Percentiles rank a stretch among this genome's conserved stretches.
Conservation (phyloP, 768 basidiomycete species). For the Leccinum ochraceum region DNA sequence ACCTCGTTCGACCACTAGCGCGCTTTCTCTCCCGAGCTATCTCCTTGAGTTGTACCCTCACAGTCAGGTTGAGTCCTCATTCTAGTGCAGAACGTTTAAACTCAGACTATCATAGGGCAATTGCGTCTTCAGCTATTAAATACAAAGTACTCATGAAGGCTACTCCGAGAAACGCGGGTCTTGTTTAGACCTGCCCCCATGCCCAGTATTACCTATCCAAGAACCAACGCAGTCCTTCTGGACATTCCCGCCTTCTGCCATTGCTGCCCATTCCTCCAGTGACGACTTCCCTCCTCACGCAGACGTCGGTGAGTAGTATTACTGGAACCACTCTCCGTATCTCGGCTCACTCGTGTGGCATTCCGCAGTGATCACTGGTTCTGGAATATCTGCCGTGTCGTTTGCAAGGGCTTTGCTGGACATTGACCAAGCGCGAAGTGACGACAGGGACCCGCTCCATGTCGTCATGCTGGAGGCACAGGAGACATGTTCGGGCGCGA, state of each 20-base stretch:
- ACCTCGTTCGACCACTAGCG: neutral
- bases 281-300: constrained; percentile 43
- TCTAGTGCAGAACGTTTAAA: constrained; percentile 5
- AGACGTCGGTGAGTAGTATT: constrained; percentile 47
- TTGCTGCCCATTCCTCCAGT: constrained; percentile 34
- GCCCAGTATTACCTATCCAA: constrained; percentile 50
- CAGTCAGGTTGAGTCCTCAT: neutral
- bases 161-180: constrained; percentile 6
- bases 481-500: constrained; percentile 55
- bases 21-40: neutral
- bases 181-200: neutral
- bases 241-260: constrained; percentile 53
- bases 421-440: constrained; percentile 24
- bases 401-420: constrained; percentile 42
- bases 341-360: neutral
- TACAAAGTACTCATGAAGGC: constrained; percentile 1
- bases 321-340: neutral
- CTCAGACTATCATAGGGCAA: constrained; percentile 36
- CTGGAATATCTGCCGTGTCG: constrained; percentile 51
- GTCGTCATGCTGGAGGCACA: constrained; percentile 65
- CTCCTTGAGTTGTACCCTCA: constrained; percentile 1
- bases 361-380: constrained; percentile 48
- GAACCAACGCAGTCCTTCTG: constrained; percentile 64
- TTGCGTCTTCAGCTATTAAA: constrained; percentile 17
- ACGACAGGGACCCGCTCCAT: constrained; percentile 21